Conservation (phyloP, 768 basidiomycete genomes). For the Lactarius deliciosus region DNA sequence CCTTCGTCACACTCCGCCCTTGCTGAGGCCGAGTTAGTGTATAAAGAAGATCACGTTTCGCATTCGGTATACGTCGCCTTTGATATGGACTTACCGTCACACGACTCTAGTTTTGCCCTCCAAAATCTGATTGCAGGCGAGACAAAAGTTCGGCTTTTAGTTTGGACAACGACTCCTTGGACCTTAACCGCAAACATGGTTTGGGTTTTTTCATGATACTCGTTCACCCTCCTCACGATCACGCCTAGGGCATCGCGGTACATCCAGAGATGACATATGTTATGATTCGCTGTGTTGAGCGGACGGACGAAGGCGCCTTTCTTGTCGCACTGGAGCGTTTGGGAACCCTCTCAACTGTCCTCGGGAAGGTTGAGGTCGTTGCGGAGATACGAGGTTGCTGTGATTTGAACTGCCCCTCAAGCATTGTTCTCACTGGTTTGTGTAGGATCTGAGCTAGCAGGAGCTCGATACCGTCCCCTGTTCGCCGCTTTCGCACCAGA, state of each 20-base stretch:
- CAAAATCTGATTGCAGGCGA: constrained; percentile 37
- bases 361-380: constrained; percentile 45
- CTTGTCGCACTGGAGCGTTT: constrained; percentile 41
- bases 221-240: constrained; percentile 18
- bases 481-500: constrained; percentile 44
- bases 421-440: neutral
- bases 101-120: constrained; percentile 32
- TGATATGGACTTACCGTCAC: constrained; percentile 46
- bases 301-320: constrained; percentile 31
- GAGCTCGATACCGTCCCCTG: constrained; percentile 56
- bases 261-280: constrained; percentile 70
- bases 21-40: constrained; percentile 91
- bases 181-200: constrained; percentile 96
- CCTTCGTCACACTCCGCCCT: constrained; percentile 92
- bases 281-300: constrained; percentile 40
- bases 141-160: constrained; percentile 54
- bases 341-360: constrained; percentile 31
- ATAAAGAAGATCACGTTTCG: constrained; percentile 86
- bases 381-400: constrained; percentile 17
- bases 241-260: constrained; percentile 79
- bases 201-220: constrained; percentile 29
- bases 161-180: constrained; percentile 99
- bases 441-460: constrained; percentile 55
- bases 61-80: constrained; percentile 87
- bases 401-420: neutral